Base-by-base conservation (phyloP, 2,329 filamentous ascomycete genomes). In the Neopestalotiopsis rosae region DNA sequence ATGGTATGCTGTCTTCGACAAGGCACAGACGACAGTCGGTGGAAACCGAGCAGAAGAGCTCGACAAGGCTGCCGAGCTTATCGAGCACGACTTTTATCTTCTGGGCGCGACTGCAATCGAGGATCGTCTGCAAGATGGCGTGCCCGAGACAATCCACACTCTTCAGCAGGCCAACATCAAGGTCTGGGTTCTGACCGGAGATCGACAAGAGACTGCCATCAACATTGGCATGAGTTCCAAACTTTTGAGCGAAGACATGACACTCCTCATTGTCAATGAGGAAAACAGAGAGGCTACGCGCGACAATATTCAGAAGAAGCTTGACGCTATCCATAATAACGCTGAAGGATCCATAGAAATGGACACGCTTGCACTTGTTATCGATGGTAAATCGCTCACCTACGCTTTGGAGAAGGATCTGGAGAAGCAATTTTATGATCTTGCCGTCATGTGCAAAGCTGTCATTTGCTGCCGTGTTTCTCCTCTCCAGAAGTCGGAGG, bases 201-300 rank as follows among this genome's bases (percentile, higher is more conserved):
- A 99, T 84, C 90, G 96, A 76, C 97, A 99, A 82, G 96, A 99
- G 81, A 99, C 96, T 34, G 96, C 96, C 68, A 99, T 99, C 88
- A 99, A 99, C 80, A 99, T 99, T 74, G 96, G 97, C 72, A 99
- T 99, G 96, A 98, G 94, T 79, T 99, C 96, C 83, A 98, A 98
- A 83, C 88, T 99, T 64, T 94, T 99, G 70, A 97, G 94, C 73
- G 96, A 99, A 81, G 97, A 99, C 76, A 99, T 99, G 96, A 97
- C 96, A 77, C 87, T 99, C 12, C 85, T 99, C 67, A 98, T 99
- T 74, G 88, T 99, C 77, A 99, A 99, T 77, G 96, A 99, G 78
- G 95, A 98, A 75, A 88, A 84, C 63, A 87, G 94, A 14, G 85
- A 87, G 45, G 93, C 90, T 4, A 98, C 96, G 4, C 88, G 93